Percentiles rank a stretch among this genome's conserved stretches.
phyloP scores from a whole-genome alignment of 345 rosid species.

The Kandelia obovata region DNA sequence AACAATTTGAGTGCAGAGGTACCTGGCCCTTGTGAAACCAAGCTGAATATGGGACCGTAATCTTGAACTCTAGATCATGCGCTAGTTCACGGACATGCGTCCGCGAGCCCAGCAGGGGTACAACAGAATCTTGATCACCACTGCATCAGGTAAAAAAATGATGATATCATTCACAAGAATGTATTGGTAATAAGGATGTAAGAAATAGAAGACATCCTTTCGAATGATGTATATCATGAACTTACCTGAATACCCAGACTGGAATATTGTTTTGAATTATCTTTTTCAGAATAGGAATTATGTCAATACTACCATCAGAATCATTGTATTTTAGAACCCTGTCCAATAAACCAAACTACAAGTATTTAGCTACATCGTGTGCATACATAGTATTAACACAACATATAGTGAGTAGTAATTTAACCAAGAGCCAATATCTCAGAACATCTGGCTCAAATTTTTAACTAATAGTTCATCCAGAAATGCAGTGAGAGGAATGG shows the following conservation, averaged over 20 bases:
- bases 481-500: no score
- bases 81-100: constrained; percentile 77
- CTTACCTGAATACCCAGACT: constrained; percentile 83
- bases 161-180: no score
- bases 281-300: constrained; percentile 70
- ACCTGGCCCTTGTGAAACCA: constrained; percentile 99
- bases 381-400: no score
- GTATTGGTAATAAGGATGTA: no score
- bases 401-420: no score
- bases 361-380: no score
- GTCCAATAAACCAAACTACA: background rate
- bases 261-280: constrained; percentile 54
- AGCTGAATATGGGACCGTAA: constrained; percentile 66
- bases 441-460: no score
- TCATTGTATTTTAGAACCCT: constrained; percentile 57
- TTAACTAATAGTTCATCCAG: no score
- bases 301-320: constrained; percentile 56
- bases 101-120: constrained; percentile 78
- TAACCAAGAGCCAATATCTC: no score
- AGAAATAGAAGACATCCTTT: background rate
- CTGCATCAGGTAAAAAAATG: constrained; percentile 25
- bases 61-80: constrained; percentile 49
- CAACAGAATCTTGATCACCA: constrained; percentile 89
- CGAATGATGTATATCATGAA: background rate
- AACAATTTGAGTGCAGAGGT: background rate